Conservation (phyloP, 345 rosid species). For the Sonneratia caseolaris region DNA sequence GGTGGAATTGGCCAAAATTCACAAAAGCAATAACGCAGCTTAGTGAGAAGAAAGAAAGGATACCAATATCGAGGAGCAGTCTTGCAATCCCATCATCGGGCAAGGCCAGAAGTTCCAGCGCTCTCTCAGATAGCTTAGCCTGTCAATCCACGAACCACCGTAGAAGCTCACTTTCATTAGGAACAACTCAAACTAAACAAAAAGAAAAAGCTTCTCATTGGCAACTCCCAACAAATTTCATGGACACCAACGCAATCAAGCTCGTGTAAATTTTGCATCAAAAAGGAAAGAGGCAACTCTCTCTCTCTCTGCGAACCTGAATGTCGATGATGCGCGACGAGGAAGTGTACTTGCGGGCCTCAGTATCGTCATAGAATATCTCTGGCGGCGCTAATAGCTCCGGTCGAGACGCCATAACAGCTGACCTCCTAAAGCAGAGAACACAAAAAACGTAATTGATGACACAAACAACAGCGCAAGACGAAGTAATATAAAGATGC, state of each 20-base stretch:
- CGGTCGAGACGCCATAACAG: constrained; percentile 65
- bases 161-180: neutral
- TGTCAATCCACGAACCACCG: constrained; percentile 8
- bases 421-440: neutral
- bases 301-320: constrained; percentile 34
- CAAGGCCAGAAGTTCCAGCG: constrained; percentile 83
- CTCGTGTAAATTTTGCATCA: neutral
- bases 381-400: constrained; percentile 85
- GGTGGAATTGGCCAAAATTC: neutral
- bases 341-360: constrained; percentile 88
- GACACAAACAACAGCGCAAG: neutral
- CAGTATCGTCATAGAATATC: constrained; percentile 74
- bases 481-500: no score
- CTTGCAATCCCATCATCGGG: constrained; percentile 76
- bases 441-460: neutral
- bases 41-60: neutral
- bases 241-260: neutral
- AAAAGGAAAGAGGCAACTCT: neutral
- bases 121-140: constrained; percentile 86
- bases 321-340: constrained; percentile 90
- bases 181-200: neutral
- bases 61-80: constrained; percentile 85
- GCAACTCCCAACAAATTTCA: neutral
- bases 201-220: neutral
- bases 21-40: neutral